Evolutionary conservation across 371 early-diverging fungal species (phyloP), one percentile per base, ranked within the genome.

Genomic region (Spraguea lophii): DNA sequence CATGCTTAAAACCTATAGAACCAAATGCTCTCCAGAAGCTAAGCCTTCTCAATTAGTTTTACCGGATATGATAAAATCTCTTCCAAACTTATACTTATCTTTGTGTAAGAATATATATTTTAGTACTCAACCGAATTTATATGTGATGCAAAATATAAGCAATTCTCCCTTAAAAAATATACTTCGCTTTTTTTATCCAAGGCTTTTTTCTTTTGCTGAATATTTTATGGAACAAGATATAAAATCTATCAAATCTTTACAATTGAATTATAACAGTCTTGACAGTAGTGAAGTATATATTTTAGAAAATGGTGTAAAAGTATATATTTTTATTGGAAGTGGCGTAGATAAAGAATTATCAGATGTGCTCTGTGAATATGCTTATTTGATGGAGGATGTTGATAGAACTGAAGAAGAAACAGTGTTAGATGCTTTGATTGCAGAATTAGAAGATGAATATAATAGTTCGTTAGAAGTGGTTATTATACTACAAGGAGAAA

Each of bases 131-230:
- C 35, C 42, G 4, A 46, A 52, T 22, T 12, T 9, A 24, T 37
- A 38, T 16, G 44, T 46, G 20, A 15, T 53, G 2, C 43, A 46
- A 36, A 50, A 49, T 15, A 22, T 67, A 13, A 44, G 60, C 13
- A 49, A 26, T 26, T 37, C 30, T 25, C 24, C 47, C 16, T 63
- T 69, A 9, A 59, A 65, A 27, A 48, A 62, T 50, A 62, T 25
- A 21, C 41, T 72, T 1, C 45, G 66, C 19, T 59, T 56, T 55
- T 66, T 69, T 49, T 72, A 72, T 56, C 72, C 72, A 13, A 21
- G 66, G 1, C 27, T 69, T 23, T 44, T 72, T 35, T 39, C 47
- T 17, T 50, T 72, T 15, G 56, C 63, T 23, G 62, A 66, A 21
- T 69, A 59, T 42, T 66, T 56, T 44, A 54, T 52, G 6, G 55